Conservation (phyloP, 331 rosid genomes). For the Stylosanthes scabra region DNA sequence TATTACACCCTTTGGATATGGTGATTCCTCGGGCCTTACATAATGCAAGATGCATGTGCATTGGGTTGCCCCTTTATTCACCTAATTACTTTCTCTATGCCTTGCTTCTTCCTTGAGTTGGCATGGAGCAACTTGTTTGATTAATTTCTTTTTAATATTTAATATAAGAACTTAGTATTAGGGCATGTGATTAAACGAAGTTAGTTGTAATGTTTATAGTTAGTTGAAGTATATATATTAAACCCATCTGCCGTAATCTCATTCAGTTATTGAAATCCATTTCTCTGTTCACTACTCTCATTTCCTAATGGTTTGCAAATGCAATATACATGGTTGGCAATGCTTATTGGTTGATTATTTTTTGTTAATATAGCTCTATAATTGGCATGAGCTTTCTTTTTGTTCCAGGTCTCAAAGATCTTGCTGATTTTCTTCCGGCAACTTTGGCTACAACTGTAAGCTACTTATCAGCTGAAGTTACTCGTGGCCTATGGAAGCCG, state of each 20-base stretch:
- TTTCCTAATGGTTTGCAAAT: conserved; percentile 11
- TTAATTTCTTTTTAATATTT: no score
- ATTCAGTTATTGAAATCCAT: no score
- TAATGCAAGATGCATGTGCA: no score
- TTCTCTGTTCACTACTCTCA: no score
- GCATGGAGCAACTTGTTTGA: conserved; percentile 20
- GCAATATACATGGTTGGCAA: conserved; percentile 7
- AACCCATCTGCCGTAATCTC: no score
- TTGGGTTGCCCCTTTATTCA: not conserved
- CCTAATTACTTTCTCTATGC: not conserved
- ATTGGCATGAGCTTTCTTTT: conserved; percentile 29
- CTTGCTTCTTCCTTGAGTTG: conserved; percentile 29
- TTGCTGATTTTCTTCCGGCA: conserved; percentile 96
- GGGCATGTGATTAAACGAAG: no score
- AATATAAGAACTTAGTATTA: no score
- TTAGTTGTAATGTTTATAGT: no score
- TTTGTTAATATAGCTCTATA: conserved; percentile 8
- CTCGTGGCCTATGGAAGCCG: conserved; percentile 96
- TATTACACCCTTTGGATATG: no score
- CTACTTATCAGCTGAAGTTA: conserved; percentile 96
- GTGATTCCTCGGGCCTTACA: no score
- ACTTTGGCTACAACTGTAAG: conserved; percentile 86
- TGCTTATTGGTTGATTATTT: not conserved
- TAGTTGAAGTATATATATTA: no score
- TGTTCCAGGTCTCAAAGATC: conserved; percentile 91